Percentiles rank a stretch among this genome's conserved stretches.
These are phyloP conservation scores for Agapanthus africanus DNA, from an alignment of 106 monocot genomes.

Conservation along the genomic window DNA sequence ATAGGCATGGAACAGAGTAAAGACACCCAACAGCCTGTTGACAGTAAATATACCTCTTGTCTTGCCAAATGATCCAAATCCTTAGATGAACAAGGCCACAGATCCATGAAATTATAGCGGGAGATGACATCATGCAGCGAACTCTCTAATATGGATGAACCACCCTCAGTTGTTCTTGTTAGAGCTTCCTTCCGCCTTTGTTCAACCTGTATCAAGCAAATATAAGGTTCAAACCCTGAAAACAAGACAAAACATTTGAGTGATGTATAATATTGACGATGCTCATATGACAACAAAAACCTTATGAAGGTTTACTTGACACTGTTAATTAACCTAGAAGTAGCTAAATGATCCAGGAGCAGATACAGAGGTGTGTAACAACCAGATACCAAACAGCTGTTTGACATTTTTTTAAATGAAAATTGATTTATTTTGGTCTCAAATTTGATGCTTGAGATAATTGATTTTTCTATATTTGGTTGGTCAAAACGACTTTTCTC, in stretches of 20 bases:
- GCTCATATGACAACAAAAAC: too few relatives aligned
- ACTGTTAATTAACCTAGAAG: too few relatives aligned
- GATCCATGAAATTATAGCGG: conserved; percentile 91
- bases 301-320: neutral
- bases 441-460: neutral
- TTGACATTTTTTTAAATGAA: too few relatives aligned
- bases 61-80: conserved; percentile 82
- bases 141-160: conserved; percentile 40
- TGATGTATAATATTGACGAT: too few relatives aligned
- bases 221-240: neutral
- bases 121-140: conserved; percentile 73
- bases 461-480: neutral
- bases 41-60: conserved; percentile 58
- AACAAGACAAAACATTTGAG: too few relatives aligned
- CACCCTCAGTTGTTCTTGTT: conserved; percentile 49
- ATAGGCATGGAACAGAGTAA: too few relatives aligned
- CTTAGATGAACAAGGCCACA: conserved; percentile 91
- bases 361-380: neutral
- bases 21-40: neutral
- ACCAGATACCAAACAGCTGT: too few relatives aligned
- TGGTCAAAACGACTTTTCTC: neutral
- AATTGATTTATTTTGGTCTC: neutral
- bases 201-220: conserved; percentile 51
- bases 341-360: neutral
- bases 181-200: conserved; percentile 84